These are phyloP conservation scores for Penicillium subrubescens DNA, from an alignment of 495 filamentous ascomycete genomes.

Conservation along the genomic window DNA sequence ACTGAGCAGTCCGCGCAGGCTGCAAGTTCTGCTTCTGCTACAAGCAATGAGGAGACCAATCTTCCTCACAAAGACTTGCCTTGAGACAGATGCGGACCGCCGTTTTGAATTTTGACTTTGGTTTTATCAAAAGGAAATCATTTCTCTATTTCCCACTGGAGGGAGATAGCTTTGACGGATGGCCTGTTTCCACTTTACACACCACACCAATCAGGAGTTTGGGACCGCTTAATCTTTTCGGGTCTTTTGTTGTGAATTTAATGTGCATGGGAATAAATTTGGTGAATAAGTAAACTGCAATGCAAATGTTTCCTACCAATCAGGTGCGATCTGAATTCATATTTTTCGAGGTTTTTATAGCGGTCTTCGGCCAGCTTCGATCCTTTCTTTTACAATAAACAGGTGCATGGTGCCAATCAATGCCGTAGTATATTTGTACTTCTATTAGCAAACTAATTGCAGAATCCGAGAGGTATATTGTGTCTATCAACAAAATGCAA, in stretches of 20 bases:
- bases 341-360: neutral
- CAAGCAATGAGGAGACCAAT: neutral
- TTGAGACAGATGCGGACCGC: neutral
- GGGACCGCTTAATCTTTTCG: neutral
- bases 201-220: too few relatives aligned
- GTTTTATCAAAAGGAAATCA: neutral
- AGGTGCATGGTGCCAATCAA: neutral
- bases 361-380: neutral
- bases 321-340: neutral
- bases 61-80: neutral
- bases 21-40: neutral
- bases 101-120: neutral
- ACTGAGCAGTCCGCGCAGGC: neutral
- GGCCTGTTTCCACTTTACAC: neutral
- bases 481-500: slow-evolving; percentile 3
- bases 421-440: neutral
- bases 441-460: neutral
- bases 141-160: neutral
- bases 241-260: neutral
- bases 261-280: neutral
- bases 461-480: neutral
- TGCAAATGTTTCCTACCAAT: neutral
- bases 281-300: neutral
- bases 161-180: neutral
- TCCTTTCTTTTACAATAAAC: neutral